Percentiles rank a stretch among this genome's conserved stretches.
Evolutionary conservation across 75 land plant genomes (phyloP).

Genomic region (Pseudotsuga menziesii): DNA sequence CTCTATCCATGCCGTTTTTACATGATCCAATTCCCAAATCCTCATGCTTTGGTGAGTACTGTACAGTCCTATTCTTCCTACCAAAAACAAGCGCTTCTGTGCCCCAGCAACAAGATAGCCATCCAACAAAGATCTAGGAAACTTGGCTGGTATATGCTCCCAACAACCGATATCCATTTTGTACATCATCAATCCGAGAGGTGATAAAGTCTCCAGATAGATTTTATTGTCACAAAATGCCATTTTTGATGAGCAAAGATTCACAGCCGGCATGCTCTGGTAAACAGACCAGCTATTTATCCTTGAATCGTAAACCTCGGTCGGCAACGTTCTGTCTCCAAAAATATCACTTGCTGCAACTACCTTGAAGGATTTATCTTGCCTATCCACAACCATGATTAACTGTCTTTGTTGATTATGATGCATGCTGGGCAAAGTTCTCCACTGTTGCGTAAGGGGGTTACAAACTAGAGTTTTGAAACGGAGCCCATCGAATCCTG

Average conservation of each 20-base stretch:
- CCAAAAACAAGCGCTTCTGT: conserved; percentile 54
- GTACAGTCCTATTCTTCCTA: conserved; percentile 68
- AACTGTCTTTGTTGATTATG: conserved; percentile 59
- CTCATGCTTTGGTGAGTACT: conserved; percentile 67
- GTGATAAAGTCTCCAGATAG: conserved; percentile 65
- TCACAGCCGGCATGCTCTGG: conserved; percentile 56
- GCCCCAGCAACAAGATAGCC: conserved; percentile 69
- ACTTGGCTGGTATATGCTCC: conserved; percentile 58
- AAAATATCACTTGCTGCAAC: conserved; percentile 62
- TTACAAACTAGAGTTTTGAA: conserved; percentile 61
- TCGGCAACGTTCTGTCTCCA: conserved; percentile 61
- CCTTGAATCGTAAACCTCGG: conserved; percentile 72
- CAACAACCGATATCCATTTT: conserved; percentile 54
- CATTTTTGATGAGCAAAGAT: conserved; percentile 69
- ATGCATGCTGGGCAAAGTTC: conserved; percentile 63
- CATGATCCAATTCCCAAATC: conserved; percentile 76
- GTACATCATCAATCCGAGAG: conserved; percentile 72
- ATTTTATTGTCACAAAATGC: conserved; percentile 65
- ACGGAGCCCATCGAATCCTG: conserved; percentile 52
- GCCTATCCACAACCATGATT: conserved; percentile 51
- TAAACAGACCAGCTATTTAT: conserved; percentile 50
- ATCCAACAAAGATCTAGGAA: conserved; percentile 64
- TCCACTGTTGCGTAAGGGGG: conserved; percentile 58
- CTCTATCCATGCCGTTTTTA: conserved; percentile 57
- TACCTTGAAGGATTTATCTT: conserved; percentile 44